Evolutionary conservation across 2,329 filamentous ascomycete genomes (phyloP), one percentile per base, ranked within the genome.

Genomic region (Neofusicoccum laricinum): DNA sequence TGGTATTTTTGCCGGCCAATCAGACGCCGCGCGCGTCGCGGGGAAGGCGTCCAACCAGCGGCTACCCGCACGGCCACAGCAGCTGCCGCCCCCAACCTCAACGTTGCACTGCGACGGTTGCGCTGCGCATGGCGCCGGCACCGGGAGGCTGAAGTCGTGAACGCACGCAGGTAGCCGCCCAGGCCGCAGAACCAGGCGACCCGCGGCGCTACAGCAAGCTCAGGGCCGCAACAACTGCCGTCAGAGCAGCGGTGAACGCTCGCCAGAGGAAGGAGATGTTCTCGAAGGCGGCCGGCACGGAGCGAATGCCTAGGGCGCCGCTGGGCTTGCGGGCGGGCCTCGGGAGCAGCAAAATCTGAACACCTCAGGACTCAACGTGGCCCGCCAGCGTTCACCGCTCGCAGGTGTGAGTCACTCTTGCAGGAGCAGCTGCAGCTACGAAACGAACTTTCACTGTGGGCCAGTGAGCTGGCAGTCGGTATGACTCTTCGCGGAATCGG

Each of bases 391-490:
- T 17, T 59, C 55, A 59, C 55, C 58, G 58, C 45, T 61, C 46
- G 46, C 43, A 61, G 48, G 45, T 51, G 45, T 64, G 63, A 64
- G 63, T 64, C 63, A 61, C 53, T 34, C 34, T 12, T 64, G 61
- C 61, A 64, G 51, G 36, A n/a, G 62, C 21, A 43, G 45, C 45
- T 59, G 63, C 53, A 64, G 45, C 45, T 53, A 36, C 63, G 63
- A 61, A 64, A 64, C 63, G 30, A 48, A 57, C 50, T 53, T 57
- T 55, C 43, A 34, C 51, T 57, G 61, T 53, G 40, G 50, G 61
- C 61, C 61, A 63, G 61, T 64, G 62, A 64, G 62, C 48, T 64
- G 62, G 51, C 62, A 45, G 48, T 46, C 61, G 50, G 61, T 63
- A 43, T 46, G 55, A 59, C 41, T 59, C 41, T 59, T 59, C 40